Base-by-base conservation (phyloP, 305 asterid species). In the Fraxinus floribunda region DNA sequence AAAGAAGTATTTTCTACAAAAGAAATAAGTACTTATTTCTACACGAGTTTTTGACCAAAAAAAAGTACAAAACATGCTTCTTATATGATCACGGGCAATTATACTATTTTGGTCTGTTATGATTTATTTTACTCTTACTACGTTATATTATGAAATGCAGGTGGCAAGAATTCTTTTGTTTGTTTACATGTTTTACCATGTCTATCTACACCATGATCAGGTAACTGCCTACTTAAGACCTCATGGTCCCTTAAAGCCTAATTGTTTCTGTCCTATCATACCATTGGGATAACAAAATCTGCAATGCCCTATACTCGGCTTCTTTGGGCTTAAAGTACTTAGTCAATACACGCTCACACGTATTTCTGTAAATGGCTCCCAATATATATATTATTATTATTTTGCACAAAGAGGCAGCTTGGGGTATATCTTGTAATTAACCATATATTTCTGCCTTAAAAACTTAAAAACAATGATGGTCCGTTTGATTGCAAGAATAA, bases 91-190 rank as follows among this genome's bases (percentile, higher is more conserved):
- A 35, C 41, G 26, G 30, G 60, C 73, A 44, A 24, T 3, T 78
- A 3, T 18, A 3, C 30, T 22, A 0, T 4, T 72, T 74, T 52
- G 4, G 7, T 7, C 8, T 18, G 4, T 39, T 74, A 55, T n/a
- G 41, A 36, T 78, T 24, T 80, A 39, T 79, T 29, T 29, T 16
- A 29, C 77, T 71, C 75, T 86, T 68, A 78, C 84, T 70, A 84
- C 80, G 83, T 78, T 39, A 13, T 38, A 5, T 84, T 82, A 52
- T 80, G 66, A 79, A 89, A 87, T 92, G 93, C 99, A 94, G 99
- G 97, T 92, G 77, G 98, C 98, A 15, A 92, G 99, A 88, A 93
- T 95, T 84, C 87, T 95, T 84, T 89, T 95, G 95, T 95, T 94
- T 73, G 86, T 83, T 78, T 95, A 94, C 92, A 89, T 92, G 94